phyloP scores from a whole-genome alignment of 495 filamentous ascomycete species.

The Choiromyces venosus region DNA sequence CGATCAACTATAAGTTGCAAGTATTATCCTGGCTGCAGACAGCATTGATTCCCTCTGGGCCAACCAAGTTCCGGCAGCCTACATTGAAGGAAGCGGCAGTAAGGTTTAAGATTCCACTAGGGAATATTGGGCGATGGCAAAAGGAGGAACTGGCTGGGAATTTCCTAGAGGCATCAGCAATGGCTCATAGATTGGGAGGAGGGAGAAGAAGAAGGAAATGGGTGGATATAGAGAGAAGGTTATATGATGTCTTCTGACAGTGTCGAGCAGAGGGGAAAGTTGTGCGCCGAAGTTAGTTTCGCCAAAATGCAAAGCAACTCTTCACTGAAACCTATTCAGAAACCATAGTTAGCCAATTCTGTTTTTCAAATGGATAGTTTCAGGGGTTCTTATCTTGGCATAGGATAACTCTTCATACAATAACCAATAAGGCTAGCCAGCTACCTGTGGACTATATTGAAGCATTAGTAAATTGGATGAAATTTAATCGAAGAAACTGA shows the following conservation, averaged over 20 bases:
- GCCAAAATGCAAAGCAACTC: not conserved
- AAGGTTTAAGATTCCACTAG: not conserved
- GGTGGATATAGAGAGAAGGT: not conserved
- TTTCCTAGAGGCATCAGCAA: not conserved
- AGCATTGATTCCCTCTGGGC: not conserved
- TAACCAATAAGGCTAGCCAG: not conserved
- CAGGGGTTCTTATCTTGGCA: not conserved
- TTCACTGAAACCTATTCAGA: not conserved
- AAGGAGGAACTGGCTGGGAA: not conserved
- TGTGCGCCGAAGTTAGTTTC: not conserved
- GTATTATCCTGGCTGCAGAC: not conserved
- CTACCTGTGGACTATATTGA: not conserved
- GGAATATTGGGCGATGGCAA: not conserved
- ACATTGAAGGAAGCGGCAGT: not conserved
- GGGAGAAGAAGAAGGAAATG: not conserved
- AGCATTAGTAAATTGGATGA: not conserved
- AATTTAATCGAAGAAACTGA: slow-evolving; percentile 11
- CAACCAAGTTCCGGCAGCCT: not conserved
- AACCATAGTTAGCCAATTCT: not conserved
- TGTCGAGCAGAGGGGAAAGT: not conserved
- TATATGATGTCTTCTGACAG: not conserved
- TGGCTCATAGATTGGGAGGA: not conserved
- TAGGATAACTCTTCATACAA: not conserved
- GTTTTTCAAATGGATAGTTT: not conserved
- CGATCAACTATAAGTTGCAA: not conserved